Conservation (phyloP, 148 eudicot genomes). For the Chenopodium suecicum region DNA sequence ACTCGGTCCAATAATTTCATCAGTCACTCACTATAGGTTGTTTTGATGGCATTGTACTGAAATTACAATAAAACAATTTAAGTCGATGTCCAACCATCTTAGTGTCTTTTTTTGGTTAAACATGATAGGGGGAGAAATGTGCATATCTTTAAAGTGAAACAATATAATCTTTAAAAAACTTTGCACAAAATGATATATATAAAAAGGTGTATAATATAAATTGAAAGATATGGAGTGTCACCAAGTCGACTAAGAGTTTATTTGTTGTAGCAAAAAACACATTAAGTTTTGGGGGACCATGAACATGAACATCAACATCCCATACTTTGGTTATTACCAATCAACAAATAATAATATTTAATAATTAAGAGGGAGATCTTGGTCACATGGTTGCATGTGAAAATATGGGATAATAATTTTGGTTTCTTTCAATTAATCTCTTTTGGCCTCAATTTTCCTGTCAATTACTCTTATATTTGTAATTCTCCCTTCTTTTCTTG, state of each 20-base stretch:
- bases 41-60: not conserved
- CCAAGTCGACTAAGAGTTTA: not conserved
- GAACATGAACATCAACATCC: slow-evolving; percentile 21
- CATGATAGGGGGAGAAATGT: slow-evolving; percentile 2
- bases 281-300: slow-evolving; percentile 32
- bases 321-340: slow-evolving; percentile 40
- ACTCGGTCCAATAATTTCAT: no score
- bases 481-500: not conserved
- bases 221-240: slow-evolving; percentile 9
- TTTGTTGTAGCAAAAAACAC: slow-evolving; percentile 23
- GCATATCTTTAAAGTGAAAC: not conserved
- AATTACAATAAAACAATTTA: not conserved
- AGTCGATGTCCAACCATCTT: not conserved
- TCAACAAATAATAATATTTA: not conserved
- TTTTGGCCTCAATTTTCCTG: not conserved
- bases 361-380: slow-evolving; percentile 21
- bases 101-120: not conserved
- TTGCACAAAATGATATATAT: not conserved
- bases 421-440: not conserved
- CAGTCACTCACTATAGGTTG: no score
- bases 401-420: slow-evolving; percentile 25
- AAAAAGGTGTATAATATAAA: not conserved
- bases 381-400: slow-evolving; percentile 46
- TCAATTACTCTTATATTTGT: not conserved
- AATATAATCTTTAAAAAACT: not conserved